Base-by-base conservation (phyloP, 306 rosid genomes). In the Citrullus colocynthis region DNA sequence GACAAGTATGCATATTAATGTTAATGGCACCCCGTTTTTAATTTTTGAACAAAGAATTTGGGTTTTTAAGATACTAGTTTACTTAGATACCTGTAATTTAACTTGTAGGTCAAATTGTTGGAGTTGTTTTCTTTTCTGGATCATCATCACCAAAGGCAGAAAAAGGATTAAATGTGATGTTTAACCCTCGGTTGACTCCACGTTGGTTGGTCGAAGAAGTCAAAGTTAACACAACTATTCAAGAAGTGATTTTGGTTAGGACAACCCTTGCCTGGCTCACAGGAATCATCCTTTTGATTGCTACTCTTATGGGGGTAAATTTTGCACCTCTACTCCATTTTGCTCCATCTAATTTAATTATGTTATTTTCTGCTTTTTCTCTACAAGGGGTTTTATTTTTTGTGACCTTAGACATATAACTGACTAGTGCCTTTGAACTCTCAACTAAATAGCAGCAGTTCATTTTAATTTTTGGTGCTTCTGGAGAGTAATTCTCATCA, bases 41-140 rank as follows among this genome's bases (percentile, higher is more conserved):
- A 28, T 70, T 70, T 70, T 44, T 56, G 10, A 44, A 24, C 37
- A 70, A 21, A 44, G 12, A 10, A 67, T 15, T 49, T 72, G 49
- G 76, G 49, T 16, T 65, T 64, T 65, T 65, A 30, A 18, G 51
- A 36, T 17, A 0, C 3, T 37, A 8, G 28, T 16, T 14, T 75
- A 75, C 79, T 5, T 57, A 3, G 39, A 11, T 44, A 20, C 20
- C 24, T 37, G 13, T 58, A 75, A 55, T 37, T 56, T 37, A 75
- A 37, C 79, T 89, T 82, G 80, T 90, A 95, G 99, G 98, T 91
- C 91, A 89, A 89, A 89, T 96, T 78, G 98, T 96, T 85, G 99
- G 97, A 82, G 85, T 91, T 65, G 66, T 96, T 82, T 85, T 84
- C 77, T 92, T 82, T 80, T 83, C 82, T 67, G 84, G 74, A 28